Percentiles rank a stretch among this genome's conserved stretches.
Evolutionary conservation across 768 basidiomycete species (phyloP).

Genomic region (Clavulina sp.): DNA sequence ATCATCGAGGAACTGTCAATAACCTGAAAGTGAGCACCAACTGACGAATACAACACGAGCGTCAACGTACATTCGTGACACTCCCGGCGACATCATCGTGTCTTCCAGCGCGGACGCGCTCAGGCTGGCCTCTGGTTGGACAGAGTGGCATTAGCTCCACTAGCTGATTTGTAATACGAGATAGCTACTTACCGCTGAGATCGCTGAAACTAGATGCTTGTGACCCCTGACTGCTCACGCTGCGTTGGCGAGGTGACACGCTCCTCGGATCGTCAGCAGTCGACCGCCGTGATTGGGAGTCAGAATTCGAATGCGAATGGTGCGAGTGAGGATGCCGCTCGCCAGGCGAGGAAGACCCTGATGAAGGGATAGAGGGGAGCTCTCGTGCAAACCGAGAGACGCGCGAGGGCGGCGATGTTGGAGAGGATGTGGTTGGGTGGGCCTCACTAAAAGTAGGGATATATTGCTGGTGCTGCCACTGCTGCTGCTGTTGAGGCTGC

Average conservation of each 20-base stretch:
- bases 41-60: background rate
- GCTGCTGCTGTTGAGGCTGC: background rate
- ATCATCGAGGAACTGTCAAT: background rate
- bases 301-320: background rate
- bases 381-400: slow-evolving; percentile 34
- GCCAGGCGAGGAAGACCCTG: slow-evolving; percentile 20
- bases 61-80: background rate
- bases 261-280: background rate
- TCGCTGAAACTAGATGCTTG: slow-evolving; percentile 76
- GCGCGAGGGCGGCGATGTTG: slow-evolving; percentile 19
- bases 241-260: slow-evolving; percentile 15
- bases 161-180: background rate
- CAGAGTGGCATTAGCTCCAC: background rate
- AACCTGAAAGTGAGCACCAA: background rate
- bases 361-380: slow-evolving; percentile 30
- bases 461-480: background rate
- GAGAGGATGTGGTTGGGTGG: slow-evolving; percentile 22
- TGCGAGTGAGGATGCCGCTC: slow-evolving; percentile 2
- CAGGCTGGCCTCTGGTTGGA: slow-evolving; percentile 42
- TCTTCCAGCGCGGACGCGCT: slow-evolving; percentile 70
- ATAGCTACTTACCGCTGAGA: slow-evolving; percentile 46
- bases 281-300: background rate
- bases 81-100: slow-evolving; percentile 43
- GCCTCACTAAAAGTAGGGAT: background rate
- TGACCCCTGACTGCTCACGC: slow-evolving; percentile 48